A percentile compares a stretch with the other conserved stretches of the same genome.
phyloP scores from a whole-genome alignment of 2,329 filamentous ascomycete species.

The Pseudogymnoascus sp. region DNA sequence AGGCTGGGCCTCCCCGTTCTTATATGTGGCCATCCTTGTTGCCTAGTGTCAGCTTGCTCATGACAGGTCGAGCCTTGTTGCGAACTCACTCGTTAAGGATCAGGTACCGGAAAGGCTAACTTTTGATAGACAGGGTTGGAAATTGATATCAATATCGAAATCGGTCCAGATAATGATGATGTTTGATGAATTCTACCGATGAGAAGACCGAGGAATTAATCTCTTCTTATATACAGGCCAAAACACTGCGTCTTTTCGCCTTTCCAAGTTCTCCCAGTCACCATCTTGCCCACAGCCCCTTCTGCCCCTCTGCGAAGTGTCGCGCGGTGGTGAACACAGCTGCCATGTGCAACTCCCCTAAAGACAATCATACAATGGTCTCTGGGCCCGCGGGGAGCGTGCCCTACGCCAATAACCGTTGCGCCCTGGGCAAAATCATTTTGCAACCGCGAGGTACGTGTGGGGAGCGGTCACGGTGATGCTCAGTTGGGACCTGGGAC shows the following conservation, averaged over 20 bases:
- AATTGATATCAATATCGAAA: not conserved
- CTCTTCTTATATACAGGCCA: not conserved
- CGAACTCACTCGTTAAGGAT: not conserved
- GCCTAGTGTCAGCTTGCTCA: not conserved
- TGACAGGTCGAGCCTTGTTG: not conserved
- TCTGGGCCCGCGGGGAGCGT: not conserved
- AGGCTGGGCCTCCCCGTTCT: not conserved
- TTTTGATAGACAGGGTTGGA: not conserved
- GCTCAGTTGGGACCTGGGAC: not conserved
- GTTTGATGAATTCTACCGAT: not conserved
- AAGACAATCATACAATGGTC: not conserved
- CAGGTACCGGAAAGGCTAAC: not conserved
- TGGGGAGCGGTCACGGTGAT: not conserved
- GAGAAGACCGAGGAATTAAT: not conserved
- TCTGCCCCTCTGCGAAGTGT: not conserved
- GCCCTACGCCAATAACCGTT: not conserved
- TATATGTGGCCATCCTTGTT: not conserved
- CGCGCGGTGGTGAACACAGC: not conserved
- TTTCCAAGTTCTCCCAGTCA: not conserved
- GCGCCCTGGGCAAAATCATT: not conserved
- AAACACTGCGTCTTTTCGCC: not conserved
- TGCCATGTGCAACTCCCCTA: not conserved
- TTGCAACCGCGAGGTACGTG: not conserved
- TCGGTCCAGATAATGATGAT: not conserved
- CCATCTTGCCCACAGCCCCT: not conserved